These are phyloP conservation scores for Eucalyptus curtisii DNA, from an alignment of 345 rosid genomes.

Conservation along the genomic window DNA sequence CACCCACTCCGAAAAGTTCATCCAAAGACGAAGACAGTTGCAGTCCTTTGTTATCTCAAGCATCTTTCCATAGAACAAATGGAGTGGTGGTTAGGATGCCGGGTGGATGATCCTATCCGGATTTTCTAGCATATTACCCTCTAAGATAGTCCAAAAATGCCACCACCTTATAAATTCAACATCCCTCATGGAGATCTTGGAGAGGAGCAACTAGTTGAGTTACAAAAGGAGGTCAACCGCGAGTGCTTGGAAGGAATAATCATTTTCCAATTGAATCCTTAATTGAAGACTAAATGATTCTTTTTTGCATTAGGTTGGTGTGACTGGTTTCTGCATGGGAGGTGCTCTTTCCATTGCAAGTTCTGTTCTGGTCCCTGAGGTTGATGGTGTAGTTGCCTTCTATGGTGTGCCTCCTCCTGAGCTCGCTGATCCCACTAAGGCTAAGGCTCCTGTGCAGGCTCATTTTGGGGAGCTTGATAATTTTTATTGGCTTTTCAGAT, in stretches of 20 bases:
- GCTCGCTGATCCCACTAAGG: conserved; percentile 79
- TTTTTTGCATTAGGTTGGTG: conserved; percentile 58
- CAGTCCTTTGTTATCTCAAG: no score
- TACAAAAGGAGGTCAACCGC: no score
- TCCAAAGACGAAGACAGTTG: no score
- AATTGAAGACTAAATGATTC: neutral
- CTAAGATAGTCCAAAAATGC: no score
- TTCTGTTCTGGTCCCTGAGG: conserved; percentile 80
- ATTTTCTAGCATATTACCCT: no score
- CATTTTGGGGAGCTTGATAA: conserved; percentile 92
- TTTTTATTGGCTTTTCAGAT: conserved; percentile 76
- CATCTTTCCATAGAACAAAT: no score
- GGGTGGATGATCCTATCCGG: no score
- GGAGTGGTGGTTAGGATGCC: no score
- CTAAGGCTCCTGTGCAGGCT: conserved; percentile 82
- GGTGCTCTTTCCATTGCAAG: conserved; percentile 91
- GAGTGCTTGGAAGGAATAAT: neutral
- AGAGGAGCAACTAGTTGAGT: no score
- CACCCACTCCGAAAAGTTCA: no score
- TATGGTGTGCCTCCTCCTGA: conserved; percentile 75
- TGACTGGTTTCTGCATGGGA: conserved; percentile 94
- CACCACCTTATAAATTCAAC: no score
- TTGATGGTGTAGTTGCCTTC: conserved; percentile 81
- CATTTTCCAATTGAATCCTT: neutral
- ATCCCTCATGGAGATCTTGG: no score